Evolutionary conservation across 1,284 basidiomycete genomes (phyloP).

Genomic region (Cryptococcus sp.): DNA sequence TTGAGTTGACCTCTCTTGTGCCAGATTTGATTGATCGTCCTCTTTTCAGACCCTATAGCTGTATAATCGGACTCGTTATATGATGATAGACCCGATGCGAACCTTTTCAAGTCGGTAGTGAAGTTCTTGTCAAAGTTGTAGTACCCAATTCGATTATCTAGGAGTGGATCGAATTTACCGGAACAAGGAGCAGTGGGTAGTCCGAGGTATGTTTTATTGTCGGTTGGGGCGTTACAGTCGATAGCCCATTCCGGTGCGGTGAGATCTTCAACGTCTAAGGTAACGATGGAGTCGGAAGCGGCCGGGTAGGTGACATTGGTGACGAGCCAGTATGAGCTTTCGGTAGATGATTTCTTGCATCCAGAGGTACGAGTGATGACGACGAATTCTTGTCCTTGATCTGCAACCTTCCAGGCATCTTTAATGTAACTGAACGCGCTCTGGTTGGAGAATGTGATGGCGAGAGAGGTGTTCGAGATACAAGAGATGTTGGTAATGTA

Average conservation of each 20-base stretch:
- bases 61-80: background rate
- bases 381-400: background rate
- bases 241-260: background rate
- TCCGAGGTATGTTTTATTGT: slow-evolving; percentile 3
- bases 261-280: background rate
- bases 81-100: background rate
- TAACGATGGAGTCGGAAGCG: background rate
- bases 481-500: background rate
- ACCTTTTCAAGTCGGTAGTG: background rate
- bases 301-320: background rate
- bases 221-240: background rate
- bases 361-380: background rate
- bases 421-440: slow-evolving; percentile 5
- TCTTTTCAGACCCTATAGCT: background rate
- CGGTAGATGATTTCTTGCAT: background rate
- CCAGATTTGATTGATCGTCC: background rate
- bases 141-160: slow-evolving; percentile 6
- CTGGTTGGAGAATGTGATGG: slow-evolving; percentile 3
- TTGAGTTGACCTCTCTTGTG: background rate
- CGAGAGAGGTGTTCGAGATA: background rate
- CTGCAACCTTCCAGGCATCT: slow-evolving; percentile 1
- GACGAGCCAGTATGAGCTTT: background rate
- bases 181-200: slow-evolving; percentile 8
- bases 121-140: slow-evolving; percentile 2
- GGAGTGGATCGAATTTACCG: slow-evolving; percentile 3